A percentile compares a stretch with the other conserved stretches of the same genome.
phyloP scores from a whole-genome alignment of 306 rosid species.

The Trifolium pratense region DNA sequence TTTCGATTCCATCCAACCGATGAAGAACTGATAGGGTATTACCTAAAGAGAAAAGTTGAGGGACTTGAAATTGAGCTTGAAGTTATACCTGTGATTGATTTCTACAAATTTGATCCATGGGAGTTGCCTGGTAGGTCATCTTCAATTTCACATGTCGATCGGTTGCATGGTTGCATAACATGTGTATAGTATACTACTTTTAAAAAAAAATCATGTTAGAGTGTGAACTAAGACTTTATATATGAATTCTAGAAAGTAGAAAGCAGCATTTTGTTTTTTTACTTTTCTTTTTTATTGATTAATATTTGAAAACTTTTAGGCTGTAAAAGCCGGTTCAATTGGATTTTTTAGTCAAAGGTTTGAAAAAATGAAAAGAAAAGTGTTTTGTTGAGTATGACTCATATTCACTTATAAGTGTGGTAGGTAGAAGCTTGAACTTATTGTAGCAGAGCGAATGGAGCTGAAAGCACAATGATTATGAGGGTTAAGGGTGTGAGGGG shows the following conservation, averaged over 20 bases:
- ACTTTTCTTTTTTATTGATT: constrained; percentile 13
- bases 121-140: constrained; percentile 91
- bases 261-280: constrained; percentile 34
- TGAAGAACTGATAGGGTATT: constrained; percentile 82
- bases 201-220: background rate
- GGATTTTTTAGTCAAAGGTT: constrained; percentile 37
- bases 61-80: constrained; percentile 88
- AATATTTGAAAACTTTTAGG: constrained; percentile 4
- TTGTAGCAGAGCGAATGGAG: background rate
- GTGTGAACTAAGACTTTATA: constrained; percentile 47
- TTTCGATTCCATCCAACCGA: constrained; percentile 92
- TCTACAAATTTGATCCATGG: constrained; percentile 95
- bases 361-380: background rate
- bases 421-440: background rate
- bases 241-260: constrained; percentile 37
- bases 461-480: background rate
- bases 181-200: background rate
- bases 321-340: constrained; percentile 24
- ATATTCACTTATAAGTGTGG: background rate
- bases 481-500: background rate
- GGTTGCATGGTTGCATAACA: constrained; percentile 20
- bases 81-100: constrained; percentile 83
- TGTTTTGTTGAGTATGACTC: background rate
- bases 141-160: constrained; percentile 27
- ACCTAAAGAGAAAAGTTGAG: constrained; percentile 78